Percentiles rank a stretch among this genome's conserved stretches.
These are phyloP conservation scores for Plantago ovata DNA, from an alignment of 257 asterid genomes.

Conservation along the genomic window DNA sequence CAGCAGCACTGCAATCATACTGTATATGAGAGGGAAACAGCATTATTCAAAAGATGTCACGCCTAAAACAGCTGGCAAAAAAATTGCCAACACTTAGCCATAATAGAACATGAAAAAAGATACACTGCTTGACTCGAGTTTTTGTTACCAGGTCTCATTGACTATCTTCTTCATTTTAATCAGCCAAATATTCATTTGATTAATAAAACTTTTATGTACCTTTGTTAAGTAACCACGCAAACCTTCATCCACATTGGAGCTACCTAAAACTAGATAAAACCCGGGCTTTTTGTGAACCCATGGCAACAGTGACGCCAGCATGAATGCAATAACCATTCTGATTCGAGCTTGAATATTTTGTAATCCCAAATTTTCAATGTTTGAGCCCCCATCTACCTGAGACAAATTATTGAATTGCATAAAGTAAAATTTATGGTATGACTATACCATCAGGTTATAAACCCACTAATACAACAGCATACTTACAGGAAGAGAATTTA, in stretches of 20 bases:
- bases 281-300: slow-evolving; percentile 68
- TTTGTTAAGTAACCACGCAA: slow-evolving; percentile 67
- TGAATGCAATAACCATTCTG: slow-evolving; percentile 61
- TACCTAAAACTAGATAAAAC: slow-evolving; percentile 72
- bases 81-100: too few relatives aligned
- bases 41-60: too few relatives aligned
- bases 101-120: too few relatives aligned
- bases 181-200: too few relatives aligned
- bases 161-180: too few relatives aligned
- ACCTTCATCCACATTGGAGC: slow-evolving; percentile 81
- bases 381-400: slow-evolving; percentile 62
- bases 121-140: too few relatives aligned
- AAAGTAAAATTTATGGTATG: too few relatives aligned
- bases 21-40: slow-evolving; percentile 21
- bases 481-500: neutral
- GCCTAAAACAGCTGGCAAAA: too few relatives aligned
- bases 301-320: slow-evolving; percentile 72
- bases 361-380: slow-evolving; percentile 48
- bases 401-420: slow-evolving; percentile 7
- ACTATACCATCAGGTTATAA: too few relatives aligned
- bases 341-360: slow-evolving; percentile 56
- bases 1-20: slow-evolving; percentile 86
- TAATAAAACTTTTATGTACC: slow-evolving; percentile 25
- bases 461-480: slow-evolving; percentile 18
- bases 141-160: too few relatives aligned